Evolutionary conservation across 768 basidiomycete species (phyloP).

Genomic region (Cystoderma amianthinum): DNA sequence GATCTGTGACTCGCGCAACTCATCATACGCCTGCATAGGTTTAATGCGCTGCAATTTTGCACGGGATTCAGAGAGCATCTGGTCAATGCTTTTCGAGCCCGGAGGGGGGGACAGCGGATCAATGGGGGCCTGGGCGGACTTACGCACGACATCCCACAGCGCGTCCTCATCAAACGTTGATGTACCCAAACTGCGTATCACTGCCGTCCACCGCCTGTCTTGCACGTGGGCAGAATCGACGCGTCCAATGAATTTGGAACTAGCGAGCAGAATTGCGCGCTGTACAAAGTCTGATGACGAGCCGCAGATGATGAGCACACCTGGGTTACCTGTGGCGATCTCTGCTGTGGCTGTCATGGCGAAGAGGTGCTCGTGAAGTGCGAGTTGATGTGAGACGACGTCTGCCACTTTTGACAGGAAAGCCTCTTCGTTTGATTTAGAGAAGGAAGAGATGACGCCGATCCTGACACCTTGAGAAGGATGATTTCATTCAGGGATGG

Average conservation of each 20-base stretch:
- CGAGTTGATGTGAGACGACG: conserved; percentile 33
- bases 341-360: conserved; percentile 43
- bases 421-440: conserved; percentile 45
- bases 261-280: conserved; percentile 57
- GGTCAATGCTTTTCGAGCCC: conserved; percentile 52
- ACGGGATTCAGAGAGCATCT: conserved; percentile 51
- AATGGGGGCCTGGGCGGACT: conserved; percentile 49
- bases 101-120: conserved; percentile 60
- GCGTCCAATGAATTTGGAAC: conserved; percentile 66
- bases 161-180: conserved; percentile 58
- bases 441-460: conserved; percentile 54
- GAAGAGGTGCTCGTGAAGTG: conserved; percentile 41
- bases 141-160: conserved; percentile 65
- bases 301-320: conserved; percentile 51
- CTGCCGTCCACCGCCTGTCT: conserved; percentile 29
- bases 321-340: conserved; percentile 18
- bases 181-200: conserved; percentile 46
- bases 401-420: conserved; percentile 53
- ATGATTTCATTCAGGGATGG: no score
- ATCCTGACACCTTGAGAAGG: conserved; percentile 44
- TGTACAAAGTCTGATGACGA: conserved; percentile 52
- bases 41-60: conserved; percentile 60
- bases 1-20: conserved; percentile 45
- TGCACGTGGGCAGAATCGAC: conserved; percentile 29
- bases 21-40: conserved; percentile 50